phyloP scores from a whole-genome alignment of 2,329 filamentous ascomycete species.

The Alternaria arborescens region DNA sequence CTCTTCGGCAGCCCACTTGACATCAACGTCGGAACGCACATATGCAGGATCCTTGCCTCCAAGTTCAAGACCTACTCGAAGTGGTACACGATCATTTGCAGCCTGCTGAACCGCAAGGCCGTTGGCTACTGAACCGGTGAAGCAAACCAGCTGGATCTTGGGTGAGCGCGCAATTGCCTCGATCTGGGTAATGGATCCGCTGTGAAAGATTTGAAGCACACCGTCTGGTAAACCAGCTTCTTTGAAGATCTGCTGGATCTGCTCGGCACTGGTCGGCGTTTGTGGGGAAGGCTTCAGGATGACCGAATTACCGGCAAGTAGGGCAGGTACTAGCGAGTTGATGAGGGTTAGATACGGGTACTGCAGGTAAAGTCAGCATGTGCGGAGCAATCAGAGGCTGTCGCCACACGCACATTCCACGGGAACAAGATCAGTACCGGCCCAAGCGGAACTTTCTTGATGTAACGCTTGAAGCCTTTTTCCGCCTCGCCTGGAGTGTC shows the following conservation, averaged over 20 bases:
- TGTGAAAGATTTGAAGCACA: slow-evolving; percentile 92
- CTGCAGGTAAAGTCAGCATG: slow-evolving; percentile 57
- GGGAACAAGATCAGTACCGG: slow-evolving; percentile 90
- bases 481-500: slow-evolving; percentile 85
- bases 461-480: slow-evolving; percentile 88
- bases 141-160: slow-evolving; percentile 82
- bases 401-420: slow-evolving; percentile 79
- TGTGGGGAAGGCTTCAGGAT: slow-evolving; percentile 96
- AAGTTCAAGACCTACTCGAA: slow-evolving; percentile 87
- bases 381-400: slow-evolving; percentile 11
- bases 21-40: slow-evolving; percentile 82
- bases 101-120: slow-evolving; percentile 86
- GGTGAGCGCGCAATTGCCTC: slow-evolving; percentile 81
- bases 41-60: slow-evolving; percentile 97
- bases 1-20: slow-evolving; percentile 90
- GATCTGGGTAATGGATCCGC: slow-evolving; percentile 78
- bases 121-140: slow-evolving; percentile 90
- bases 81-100: slow-evolving; percentile 78
- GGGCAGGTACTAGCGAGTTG: slow-evolving; percentile 91
- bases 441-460: slow-evolving; percentile 86
- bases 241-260: slow-evolving; percentile 76
- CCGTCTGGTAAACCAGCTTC: slow-evolving; percentile 83
- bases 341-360: slow-evolving; percentile 94
- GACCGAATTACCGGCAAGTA: slow-evolving; percentile 88
- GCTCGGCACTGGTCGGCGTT: slow-evolving; percentile 90